Base-by-base conservation (phyloP, 441 rosid species). In the Adansonia rubrostipa region DNA sequence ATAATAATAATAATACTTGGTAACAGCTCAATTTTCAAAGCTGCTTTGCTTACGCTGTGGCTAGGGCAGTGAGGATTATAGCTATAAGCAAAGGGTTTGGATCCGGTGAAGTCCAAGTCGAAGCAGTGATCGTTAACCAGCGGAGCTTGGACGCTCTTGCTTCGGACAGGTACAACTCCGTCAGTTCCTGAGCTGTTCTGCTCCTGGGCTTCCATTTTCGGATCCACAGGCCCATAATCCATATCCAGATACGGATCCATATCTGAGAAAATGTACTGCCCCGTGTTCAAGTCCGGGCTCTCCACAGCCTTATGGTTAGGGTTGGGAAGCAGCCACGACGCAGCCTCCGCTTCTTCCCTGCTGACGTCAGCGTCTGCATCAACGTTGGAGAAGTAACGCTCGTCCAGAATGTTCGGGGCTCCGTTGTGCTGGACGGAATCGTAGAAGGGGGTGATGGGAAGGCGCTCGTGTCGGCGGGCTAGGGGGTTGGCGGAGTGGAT, bases 401-500 rank as follows among this genome's bases (percentile, higher is more conserved):
- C 86, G 44, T 84, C 90, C 9, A 90, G 85, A 79, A 90, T 83
- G 84, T 87, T 89, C 5, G 86, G 81, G 3, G 83, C 86, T 48
- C 22, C 79, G 42, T 76, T 75, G 5, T 84, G 81, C 13, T 53
- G 65, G 2, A 84, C 88, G 42, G 92, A 48, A 57, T 87, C 95
- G 80, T 84, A 92, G 81, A 94, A 89, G 57, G 97, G 98, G 5
- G 81, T 80, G 8, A 94, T 87, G 1, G 96, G 97, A 1, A 91
- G 87, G 13, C 97, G 97, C 78, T 94, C 94, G 83, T 96, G 98
- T 10, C 97, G 89, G 57, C 89, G 84, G 13, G 99, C 97, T 19
- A 95, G 77, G 0, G 94, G 98, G 77, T 96, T 94, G 3, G 95
- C 98, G 0, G 97, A 92, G 89, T 96, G 98, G 83, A 96, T 96